Evolutionary conservation across 225 moss, liverwort and hornwort genomes (phyloP), one percentile per base, ranked within the genome.

Genomic region (Physcomitrium patens): DNA sequence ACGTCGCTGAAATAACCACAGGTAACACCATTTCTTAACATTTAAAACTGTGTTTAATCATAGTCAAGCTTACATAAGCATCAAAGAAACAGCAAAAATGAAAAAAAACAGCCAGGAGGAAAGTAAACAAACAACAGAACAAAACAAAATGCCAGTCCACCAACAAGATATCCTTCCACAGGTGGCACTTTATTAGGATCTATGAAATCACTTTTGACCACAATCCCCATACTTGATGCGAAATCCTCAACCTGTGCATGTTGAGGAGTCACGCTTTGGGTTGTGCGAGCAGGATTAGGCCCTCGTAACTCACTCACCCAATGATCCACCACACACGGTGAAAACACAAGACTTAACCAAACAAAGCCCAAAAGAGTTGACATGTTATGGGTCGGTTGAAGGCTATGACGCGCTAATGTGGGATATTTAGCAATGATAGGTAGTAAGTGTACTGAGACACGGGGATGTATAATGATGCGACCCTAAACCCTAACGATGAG

Each of bases 401-500:
- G 77, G 62, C 27, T 19, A 46, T 57, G 50, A 43, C 19, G 46
- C 22, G 53, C 59, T 47, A n/a, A 20, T 2, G 10, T 20, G 47
- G n/a, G 53, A 47, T 31, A 12, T 3, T 22, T 20, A 42, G n/a
- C 28, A 9, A 42, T 59, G 58, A n/a, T 22, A 24, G 70, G 2
- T 27, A 26, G 12, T 47, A 47, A 9, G 60, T 27, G 59, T 7
- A 27, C 59, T 24, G 18, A 27, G 59, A 46, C 12, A 12, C 10
- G 2, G 65, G 31, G 7, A 37, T 37, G 5, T 37, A 37, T 4
- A 37, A 37, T 37, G 31, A 37, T 37, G 31, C 7, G 7, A 37
- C 20, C 49, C 13, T 48, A n/a, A 45, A 63, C 49, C 23, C 44
- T 64, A 57, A 78, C 74, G 78, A 78, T 23, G 54, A 71, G 43